Percentiles rank a stretch among this genome's conserved stretches.
These are phyloP conservation scores for Eragrostis nindensis DNA, from an alignment of 176 grass and related monocot species.

Conservation along the genomic window DNA sequence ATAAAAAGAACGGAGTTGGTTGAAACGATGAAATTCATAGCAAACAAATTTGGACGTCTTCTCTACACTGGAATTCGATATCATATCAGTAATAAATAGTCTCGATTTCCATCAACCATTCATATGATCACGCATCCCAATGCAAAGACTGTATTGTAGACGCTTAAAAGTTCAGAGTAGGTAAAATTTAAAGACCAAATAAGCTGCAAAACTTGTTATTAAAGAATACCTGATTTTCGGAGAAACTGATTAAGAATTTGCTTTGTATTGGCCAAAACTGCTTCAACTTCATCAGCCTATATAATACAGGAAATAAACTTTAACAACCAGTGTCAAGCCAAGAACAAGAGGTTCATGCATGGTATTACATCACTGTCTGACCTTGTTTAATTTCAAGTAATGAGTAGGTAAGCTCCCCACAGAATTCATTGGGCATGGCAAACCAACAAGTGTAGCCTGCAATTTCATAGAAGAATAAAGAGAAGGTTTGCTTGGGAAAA, in stretches of 20 bases:
- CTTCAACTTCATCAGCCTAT: conserved; percentile 94
- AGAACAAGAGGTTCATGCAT: conserved; percentile 30
- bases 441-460: conserved; percentile 92
- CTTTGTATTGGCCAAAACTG: conserved; percentile 86
- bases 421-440: conserved; percentile 91
- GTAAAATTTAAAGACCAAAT: conserved; percentile 28
- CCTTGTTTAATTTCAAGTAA: conserved; percentile 86
- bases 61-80: conserved; percentile 2
- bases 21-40: conserved; percentile 24
- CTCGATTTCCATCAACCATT: background rate
- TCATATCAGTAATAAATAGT: conserved; percentile 31
- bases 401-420: conserved; percentile 84
- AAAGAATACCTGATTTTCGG: conserved; percentile 79
- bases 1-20: conserved; percentile 10
- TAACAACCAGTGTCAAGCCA: conserved; percentile 10
- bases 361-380: conserved; percentile 34
- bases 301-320: conserved; percentile 43
- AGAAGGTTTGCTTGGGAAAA: conserved; percentile 31
- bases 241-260: conserved; percentile 99
- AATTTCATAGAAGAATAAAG: conserved; percentile 38
- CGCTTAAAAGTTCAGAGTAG: conserved; percentile 25
- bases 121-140: background rate
- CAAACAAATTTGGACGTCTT: background rate
- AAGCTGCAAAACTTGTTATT: conserved; percentile 9
- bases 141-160: conserved; percentile 18